phyloP scores from a whole-genome alignment of 495 filamentous ascomycete species.

The Parathielavia appendiculata region DNA sequence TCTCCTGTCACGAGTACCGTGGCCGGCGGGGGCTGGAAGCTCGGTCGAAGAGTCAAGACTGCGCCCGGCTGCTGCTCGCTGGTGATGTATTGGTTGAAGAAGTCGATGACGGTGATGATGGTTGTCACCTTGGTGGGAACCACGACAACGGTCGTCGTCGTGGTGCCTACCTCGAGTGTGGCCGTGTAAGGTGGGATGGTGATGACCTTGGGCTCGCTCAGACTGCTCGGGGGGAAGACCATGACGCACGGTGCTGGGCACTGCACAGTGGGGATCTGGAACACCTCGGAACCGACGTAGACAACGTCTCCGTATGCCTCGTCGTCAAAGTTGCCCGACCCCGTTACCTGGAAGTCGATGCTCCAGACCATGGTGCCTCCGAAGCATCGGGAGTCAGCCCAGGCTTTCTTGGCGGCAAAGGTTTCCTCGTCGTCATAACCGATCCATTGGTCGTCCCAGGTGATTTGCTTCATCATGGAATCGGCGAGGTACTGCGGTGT shows the following conservation, averaged over 20 bases:
- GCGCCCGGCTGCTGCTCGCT: background rate
- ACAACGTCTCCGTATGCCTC: constrained; percentile 14
- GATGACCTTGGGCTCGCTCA: constrained; percentile 7
- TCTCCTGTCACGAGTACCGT: background rate
- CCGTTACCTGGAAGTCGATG: constrained; percentile 22
- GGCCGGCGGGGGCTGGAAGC: background rate
- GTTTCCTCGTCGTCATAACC: constrained; percentile 35
- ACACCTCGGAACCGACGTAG: constrained; percentile 14
- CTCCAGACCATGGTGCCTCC: constrained; percentile 38
- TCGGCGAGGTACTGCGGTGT: background rate
- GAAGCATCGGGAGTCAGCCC: constrained; percentile 27
- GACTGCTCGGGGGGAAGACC: constrained; percentile 15
- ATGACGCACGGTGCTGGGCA: constrained; percentile 16
- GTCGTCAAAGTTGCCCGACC: background rate
- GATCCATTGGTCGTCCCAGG: constrained; percentile 13
- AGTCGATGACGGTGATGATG: background rate
- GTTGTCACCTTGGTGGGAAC: background rate
- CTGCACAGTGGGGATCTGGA: background rate
- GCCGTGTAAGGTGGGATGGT: constrained; percentile 10
- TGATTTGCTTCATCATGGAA: constrained; percentile 24
- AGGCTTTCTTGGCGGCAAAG: constrained; percentile 21
- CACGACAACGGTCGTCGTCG: background rate
- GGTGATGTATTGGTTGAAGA: constrained; percentile 3
- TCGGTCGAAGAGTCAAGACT: background rate
- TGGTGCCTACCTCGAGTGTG: constrained; percentile 17